Percentiles rank a stretch among this genome's conserved stretches.
These are phyloP conservation scores for Saccharomycopsis vini DNA, from an alignment of 805 yeast species.

Conservation along the genomic window DNA sequence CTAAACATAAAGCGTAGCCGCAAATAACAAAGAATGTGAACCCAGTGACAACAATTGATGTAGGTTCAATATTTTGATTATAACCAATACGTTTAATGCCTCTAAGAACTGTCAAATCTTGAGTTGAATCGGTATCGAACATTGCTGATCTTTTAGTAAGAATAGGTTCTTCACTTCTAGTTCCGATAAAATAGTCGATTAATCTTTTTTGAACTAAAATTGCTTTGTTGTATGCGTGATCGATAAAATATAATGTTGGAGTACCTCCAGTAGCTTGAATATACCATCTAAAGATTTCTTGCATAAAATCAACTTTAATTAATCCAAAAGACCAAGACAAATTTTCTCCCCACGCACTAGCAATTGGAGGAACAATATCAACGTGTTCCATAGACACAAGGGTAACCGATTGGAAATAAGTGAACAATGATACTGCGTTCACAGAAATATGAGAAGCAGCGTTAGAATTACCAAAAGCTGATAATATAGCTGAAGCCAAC, in stretches of 20 bases:
- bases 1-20: constrained; percentile 60
- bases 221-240: constrained; percentile 36
- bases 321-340: constrained; percentile 94
- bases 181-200: constrained; percentile 28
- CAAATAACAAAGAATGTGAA: constrained; percentile 76
- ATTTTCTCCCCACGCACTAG: constrained; percentile 85
- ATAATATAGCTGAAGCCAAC: constrained; percentile 68
- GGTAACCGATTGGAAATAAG: constrained; percentile 83
- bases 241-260: constrained; percentile 54
- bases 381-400: constrained; percentile 80
- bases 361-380: constrained; percentile 83
- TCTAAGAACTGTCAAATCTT: constrained; percentile 59
- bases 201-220: constrained; percentile 68
- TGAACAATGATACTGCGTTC: constrained; percentile 72
- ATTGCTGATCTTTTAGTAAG: constrained; percentile 31
- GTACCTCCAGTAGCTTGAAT: constrained; percentile 84
- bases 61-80: constrained; percentile 67
- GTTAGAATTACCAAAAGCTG: constrained; percentile 78
- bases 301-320: constrained; percentile 73
- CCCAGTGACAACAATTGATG: constrained; percentile 78
- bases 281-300: constrained; percentile 75
- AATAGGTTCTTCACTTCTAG: no score
- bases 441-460: constrained; percentile 88
- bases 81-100: constrained; percentile 84
- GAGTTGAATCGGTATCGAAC: constrained; percentile 38